A percentile compares a stretch with the other conserved stretches of the same genome.
Evolutionary conservation across 2,329 filamentous ascomycete genomes (phyloP).

Genomic region (Basipetospora chlamydospora): DNA sequence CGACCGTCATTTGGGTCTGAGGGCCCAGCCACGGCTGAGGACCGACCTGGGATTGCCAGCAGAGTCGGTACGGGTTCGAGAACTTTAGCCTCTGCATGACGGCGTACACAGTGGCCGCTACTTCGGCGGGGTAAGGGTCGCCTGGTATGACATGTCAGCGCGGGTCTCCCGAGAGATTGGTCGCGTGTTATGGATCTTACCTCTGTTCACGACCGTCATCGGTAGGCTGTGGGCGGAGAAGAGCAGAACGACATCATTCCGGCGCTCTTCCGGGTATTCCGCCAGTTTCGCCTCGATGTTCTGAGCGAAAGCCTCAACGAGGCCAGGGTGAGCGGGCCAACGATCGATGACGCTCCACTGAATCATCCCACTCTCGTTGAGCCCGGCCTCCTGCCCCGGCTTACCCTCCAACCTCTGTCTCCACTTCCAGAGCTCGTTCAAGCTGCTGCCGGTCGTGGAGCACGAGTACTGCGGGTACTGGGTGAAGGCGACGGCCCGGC

Average conservation of each 20-base stretch:
- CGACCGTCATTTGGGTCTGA: slow-evolving; percentile 78
- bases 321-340: slow-evolving; percentile 82
- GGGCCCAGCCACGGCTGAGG: slow-evolving; percentile 91
- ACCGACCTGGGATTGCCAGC: slow-evolving; percentile 97
- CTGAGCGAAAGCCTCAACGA: slow-evolving; percentile 82
- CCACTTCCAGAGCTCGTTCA: slow-evolving; percentile 99
- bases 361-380: slow-evolving; percentile 51
- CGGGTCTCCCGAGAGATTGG: not conserved
- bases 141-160: slow-evolving; percentile 34
- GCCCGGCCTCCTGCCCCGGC: slow-evolving; percentile 32
- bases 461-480: slow-evolving; percentile 98
- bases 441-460: slow-evolving; percentile 86
- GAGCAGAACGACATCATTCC: slow-evolving; percentile 69
- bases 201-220: slow-evolving; percentile 93
- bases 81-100: slow-evolving; percentile 89
- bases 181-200: slow-evolving; percentile 22
- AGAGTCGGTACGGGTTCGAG: slow-evolving; percentile 80
- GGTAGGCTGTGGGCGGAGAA: slow-evolving; percentile 94
- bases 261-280: slow-evolving; percentile 68
- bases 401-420: slow-evolving; percentile 75
- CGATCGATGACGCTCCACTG: slow-evolving; percentile 96
- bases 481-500: slow-evolving; percentile 88
- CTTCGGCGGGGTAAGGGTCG: slow-evolving; percentile 89
- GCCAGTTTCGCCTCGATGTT: slow-evolving; percentile 79
- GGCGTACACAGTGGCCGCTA: slow-evolving; percentile 87